Percentiles rank a stretch among this genome's conserved stretches.
Evolutionary conservation across 768 basidiomycete species (phyloP).

Genomic region (Cyclocybe cylindracea): DNA sequence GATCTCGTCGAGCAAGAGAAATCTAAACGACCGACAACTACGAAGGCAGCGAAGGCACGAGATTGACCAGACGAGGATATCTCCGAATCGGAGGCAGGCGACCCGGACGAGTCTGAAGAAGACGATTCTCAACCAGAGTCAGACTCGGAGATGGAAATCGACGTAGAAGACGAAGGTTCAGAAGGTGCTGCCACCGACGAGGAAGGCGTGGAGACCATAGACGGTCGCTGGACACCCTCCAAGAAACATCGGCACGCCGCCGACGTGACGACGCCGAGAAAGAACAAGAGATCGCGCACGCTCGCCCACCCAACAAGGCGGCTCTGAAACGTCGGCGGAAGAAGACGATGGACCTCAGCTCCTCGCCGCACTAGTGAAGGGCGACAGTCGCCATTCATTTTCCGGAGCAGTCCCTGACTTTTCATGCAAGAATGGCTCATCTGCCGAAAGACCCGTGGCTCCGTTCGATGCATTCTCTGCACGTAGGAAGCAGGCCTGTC

Average conservation of each 20-base stretch:
- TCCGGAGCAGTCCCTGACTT: constrained; percentile 35
- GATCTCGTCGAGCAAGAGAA: constrained; percentile 34
- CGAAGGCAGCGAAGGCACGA: constrained; percentile 17
- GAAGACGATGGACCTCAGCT: not conserved
- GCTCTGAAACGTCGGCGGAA: constrained; percentile 50
- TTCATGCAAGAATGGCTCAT: constrained; percentile 42
- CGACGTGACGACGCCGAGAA: constrained; percentile 21
- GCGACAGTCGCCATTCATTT: constrained; percentile 22
- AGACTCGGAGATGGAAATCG: not conserved
- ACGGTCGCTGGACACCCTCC: constrained; percentile 51
- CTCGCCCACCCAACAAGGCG: constrained; percentile 67
- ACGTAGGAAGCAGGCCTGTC: constrained; percentile 92
- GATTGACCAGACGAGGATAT: constrained; percentile 13
- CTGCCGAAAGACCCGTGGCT: constrained; percentile 80
- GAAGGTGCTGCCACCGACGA: constrained; percentile 29
- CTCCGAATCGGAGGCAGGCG: constrained; percentile 29
- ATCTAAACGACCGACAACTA: constrained; percentile 2
- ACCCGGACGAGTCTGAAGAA: constrained; percentile 26
- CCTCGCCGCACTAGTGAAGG: constrained; percentile 29
- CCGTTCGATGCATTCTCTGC: constrained; percentile 86
- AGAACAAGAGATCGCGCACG: constrained; percentile 24
- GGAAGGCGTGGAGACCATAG: constrained; percentile 19
- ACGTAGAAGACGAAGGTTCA: constrained; percentile 6
- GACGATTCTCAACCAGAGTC: constrained; percentile 17
- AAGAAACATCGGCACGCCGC: constrained; percentile 48